Conservation (phyloP, 371 early-diverging fungal genomes). For the Quaeritorhiza haematococci region DNA sequence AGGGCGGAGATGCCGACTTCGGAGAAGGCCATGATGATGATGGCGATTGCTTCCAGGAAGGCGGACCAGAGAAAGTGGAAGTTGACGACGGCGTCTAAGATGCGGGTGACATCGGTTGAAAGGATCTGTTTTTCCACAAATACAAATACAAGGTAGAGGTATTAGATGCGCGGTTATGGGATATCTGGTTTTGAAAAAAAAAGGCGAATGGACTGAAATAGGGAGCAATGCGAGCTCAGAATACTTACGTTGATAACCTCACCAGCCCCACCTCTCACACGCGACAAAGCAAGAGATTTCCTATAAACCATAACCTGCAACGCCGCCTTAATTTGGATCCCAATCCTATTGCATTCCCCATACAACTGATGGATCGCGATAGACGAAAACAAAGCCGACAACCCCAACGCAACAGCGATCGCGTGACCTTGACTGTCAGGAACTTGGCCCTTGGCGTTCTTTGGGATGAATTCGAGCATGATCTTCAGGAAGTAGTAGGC, state of each 20-base stretch:
- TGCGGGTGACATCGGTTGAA: constrained; percentile 56
- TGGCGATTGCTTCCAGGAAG: constrained; percentile 52
- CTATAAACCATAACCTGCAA: constrained; percentile 65
- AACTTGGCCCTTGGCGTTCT: constrained; percentile 1
- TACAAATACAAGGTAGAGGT: too few relatives aligned
- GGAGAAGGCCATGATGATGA: constrained; percentile 41
- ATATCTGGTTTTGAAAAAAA: too few relatives aligned
- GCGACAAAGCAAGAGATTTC: constrained; percentile 55
- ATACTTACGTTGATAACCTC: constrained; percentile 52
- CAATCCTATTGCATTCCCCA: constrained; percentile 52
- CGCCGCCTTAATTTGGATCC: constrained; percentile 58
- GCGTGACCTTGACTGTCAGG: constrained; percentile 41
- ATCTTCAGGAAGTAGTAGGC: constrained; percentile 46
- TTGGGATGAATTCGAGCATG: constrained; percentile 24
- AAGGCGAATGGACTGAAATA: too few relatives aligned
- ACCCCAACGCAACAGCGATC: constrained; percentile 42
- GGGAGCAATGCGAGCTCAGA: too few relatives aligned
- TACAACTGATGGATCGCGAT: constrained; percentile 55
- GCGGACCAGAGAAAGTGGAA: constrained; percentile 71
- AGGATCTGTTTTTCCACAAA: too few relatives aligned
- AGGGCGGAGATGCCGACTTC: constrained; percentile 49
- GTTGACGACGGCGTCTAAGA: constrained; percentile 62
- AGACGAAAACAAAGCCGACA: constrained; percentile 38
- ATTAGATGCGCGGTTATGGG: too few relatives aligned
- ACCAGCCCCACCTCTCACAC: constrained; percentile 59